Evolutionary conservation across 2,329 filamentous ascomycete species (phyloP), one percentile per base, ranked within the genome.

Genomic region (Tolypocladium paradoxum): DNA sequence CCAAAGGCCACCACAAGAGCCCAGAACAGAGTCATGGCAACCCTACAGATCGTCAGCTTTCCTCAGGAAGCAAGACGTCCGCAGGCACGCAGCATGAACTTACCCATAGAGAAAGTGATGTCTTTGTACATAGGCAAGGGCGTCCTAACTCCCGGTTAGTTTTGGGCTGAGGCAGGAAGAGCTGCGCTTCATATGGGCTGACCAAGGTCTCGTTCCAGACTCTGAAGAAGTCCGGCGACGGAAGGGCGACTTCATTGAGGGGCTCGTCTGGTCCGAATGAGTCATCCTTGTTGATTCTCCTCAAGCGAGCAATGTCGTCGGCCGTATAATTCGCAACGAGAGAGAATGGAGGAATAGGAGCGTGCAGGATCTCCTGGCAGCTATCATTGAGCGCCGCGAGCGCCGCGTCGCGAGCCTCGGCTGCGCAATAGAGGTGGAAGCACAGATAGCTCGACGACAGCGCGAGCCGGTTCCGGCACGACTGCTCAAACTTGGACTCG

Each of bases 11-110:
- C 54, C 1, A 75, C 71, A 1, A 60, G 53, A 0, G 56, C 51
- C 75, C 75, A 77, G 53, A 74, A 77, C 0, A 62, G 50, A 8
- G 70, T 58, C 60, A 75, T 69, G 4, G 63, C 66, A 18, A 59
- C 4, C 5, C 49, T 51, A 16, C 4, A 31, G 9, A 16, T 8
- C 43, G 29, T 38, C 22, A 34, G 27, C 20, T 6, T n/a, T 27
- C 9, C 16, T 27, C 24, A 8, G 7, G 16, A 46, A n/a, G 3
- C 2, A n/a, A n/a, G 4, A 11, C 6, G 14, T 14, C 14, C 40
- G 16, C 43, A 12, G 16, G 4, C 16, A 6, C 22, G 40, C 12
- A 35, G 6, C 18, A 11, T 22, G 5, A 34, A 45, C 49, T 29
- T 31, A 36, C 49, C 20, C 49, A 7, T 46, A 51, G 16, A 46